These are phyloP conservation scores for Ophiocordyceps robertsii DNA, from an alignment of 2,329 filamentous ascomycete species.

Conservation along the genomic window DNA sequence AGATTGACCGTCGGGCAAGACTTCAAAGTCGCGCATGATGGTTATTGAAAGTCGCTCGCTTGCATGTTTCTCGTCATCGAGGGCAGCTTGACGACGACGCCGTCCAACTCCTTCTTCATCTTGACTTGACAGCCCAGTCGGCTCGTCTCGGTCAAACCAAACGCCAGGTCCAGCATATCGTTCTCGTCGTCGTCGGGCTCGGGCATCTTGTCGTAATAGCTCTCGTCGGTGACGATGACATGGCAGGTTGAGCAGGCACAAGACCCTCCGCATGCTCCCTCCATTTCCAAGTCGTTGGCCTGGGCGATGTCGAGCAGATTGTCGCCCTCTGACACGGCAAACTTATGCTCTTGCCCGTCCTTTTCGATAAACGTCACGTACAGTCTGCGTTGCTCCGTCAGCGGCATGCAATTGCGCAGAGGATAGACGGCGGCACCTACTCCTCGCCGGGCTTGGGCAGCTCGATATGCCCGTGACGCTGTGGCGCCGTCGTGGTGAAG, in stretches of 20 bases:
- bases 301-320: constrained; percentile 94
- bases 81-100: constrained; percentile 71
- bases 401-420: not conserved
- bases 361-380: constrained; percentile 92
- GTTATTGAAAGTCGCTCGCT: constrained; percentile 67
- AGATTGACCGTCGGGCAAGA: not conserved
- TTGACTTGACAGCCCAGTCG: constrained; percentile 79
- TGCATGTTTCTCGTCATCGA: constrained; percentile 94
- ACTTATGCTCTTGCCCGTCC: constrained; percentile 60
- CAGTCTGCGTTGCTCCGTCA: constrained; percentile 38
- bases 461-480: constrained; percentile 65
- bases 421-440: constrained; percentile 35
- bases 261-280: constrained; percentile 89
- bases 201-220: constrained; percentile 63
- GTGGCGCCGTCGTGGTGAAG: constrained; percentile 52
- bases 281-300: constrained; percentile 92
- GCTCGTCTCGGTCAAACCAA: constrained; percentile 76
- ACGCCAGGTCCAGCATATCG: constrained; percentile 84
- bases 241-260: constrained; percentile 92
- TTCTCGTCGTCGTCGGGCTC: constrained; percentile 73
- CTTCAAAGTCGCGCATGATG: not conserved
- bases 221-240: constrained; percentile 65
- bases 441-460: constrained; percentile 85
- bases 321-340: constrained; percentile 74
- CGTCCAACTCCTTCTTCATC: constrained; percentile 85